Conservation (phyloP, 768 basidiomycete genomes). For the Boletus subparvulus region DNA sequence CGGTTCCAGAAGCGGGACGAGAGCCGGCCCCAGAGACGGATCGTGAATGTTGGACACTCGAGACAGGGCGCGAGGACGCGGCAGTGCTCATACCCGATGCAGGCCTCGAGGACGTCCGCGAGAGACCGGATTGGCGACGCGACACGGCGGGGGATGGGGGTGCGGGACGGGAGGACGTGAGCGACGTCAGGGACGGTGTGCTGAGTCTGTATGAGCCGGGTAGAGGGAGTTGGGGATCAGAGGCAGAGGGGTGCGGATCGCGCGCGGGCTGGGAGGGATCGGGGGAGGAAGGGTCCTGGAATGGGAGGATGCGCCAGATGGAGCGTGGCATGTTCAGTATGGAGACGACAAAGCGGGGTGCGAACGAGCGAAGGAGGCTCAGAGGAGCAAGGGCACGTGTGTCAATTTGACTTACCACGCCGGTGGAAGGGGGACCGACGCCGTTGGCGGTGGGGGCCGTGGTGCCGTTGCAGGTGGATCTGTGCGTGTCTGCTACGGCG, state of each 20-base stretch:
- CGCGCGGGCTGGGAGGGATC: conserved; percentile 35
- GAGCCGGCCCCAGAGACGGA: conserved; percentile 6
- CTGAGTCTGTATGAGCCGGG: conserved; percentile 18
- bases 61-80: conserved; percentile 21
- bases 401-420: conserved; percentile 30
- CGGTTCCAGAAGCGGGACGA: not conserved
- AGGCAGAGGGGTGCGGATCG: conserved; percentile 21
- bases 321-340: conserved; percentile 32
- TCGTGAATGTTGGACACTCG: conserved; percentile 8
- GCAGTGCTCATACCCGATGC: conserved; percentile 18
- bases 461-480: not conserved
- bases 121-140: conserved; percentile 38
- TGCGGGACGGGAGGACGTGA: conserved; percentile 54
- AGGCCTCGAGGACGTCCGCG: conserved; percentile 27
- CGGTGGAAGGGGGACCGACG: conserved; percentile 4
- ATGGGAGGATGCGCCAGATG: conserved; percentile 24
- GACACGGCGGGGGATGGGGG: conserved; percentile 59
- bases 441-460: conserved; percentile 1
- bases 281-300: conserved; percentile 38
- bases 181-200: conserved; percentile 31
- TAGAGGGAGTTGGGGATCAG: conserved; percentile 5
- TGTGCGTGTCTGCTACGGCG: not conserved
- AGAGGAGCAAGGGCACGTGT: conserved; percentile 18
- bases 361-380: conserved; percentile 25
- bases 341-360: conserved; percentile 26